These are phyloP conservation scores for Nemania sp. DNA, from an alignment of 2,329 filamentous ascomycete species.

Conservation along the genomic window DNA sequence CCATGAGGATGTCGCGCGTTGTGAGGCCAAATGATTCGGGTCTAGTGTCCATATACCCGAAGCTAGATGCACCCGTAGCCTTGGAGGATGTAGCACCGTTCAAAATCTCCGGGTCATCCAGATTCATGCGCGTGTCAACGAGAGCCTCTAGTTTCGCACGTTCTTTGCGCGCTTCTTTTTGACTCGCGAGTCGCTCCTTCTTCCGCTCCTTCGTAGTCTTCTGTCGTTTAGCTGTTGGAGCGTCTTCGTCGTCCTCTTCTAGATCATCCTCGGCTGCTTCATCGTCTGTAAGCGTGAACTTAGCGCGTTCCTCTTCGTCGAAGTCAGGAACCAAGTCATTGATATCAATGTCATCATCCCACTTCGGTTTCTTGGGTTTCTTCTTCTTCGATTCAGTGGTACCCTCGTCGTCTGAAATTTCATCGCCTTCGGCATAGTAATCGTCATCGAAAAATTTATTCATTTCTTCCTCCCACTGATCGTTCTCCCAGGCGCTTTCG, in stretches of 20 bases:
- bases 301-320: slow-evolving; percentile 64
- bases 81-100: slow-evolving; percentile 38
- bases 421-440: slow-evolving; percentile 78
- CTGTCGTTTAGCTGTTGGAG: slow-evolving; percentile 56
- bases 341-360: slow-evolving; percentile 98
- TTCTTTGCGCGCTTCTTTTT: slow-evolving; percentile 78
- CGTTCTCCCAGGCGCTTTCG: slow-evolving; percentile 85
- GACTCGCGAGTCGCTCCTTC: slow-evolving; percentile 58
- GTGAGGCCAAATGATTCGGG: slow-evolving; percentile 89
- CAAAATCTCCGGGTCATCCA: slow-evolving; percentile 67
- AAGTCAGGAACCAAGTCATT: slow-evolving; percentile 89
- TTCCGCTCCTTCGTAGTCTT: slow-evolving; percentile 64
- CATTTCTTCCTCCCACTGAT: slow-evolving; percentile 91
- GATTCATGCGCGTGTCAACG: slow-evolving; percentile 78
- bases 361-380: slow-evolving; percentile 78
- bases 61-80: slow-evolving; percentile 49
- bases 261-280: slow-evolving; percentile 47
- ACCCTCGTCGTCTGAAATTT: slow-evolving; percentile 56
- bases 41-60: slow-evolving; percentile 94
- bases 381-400: slow-evolving; percentile 59
- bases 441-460: slow-evolving; percentile 81
- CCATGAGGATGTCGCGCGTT: slow-evolving; percentile 83
- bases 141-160: slow-evolving; percentile 82
- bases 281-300: slow-evolving; percentile 59
- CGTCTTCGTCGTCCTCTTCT: slow-evolving; percentile 48